These are phyloP conservation scores for Cladorrhinum sp. DNA, from an alignment of 2,329 filamentous ascomycete species.

Conservation along the genomic window DNA sequence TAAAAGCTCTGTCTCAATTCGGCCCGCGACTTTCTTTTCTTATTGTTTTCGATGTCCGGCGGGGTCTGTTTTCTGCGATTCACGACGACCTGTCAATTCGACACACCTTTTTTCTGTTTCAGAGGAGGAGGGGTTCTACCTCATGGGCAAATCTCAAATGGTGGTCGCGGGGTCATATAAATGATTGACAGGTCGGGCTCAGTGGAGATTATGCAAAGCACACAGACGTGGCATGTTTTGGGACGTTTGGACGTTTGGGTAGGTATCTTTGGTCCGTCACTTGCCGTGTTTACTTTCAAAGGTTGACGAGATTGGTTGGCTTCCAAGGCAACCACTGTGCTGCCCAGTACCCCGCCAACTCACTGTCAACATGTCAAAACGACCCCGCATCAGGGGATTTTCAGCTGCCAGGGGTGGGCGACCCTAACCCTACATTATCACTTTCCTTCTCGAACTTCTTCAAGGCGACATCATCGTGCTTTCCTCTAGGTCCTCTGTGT, in stretches of 20 bases:
- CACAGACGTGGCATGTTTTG: background rate
- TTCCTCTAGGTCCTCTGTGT: too few species aligned
- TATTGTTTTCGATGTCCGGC: background rate
- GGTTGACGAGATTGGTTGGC: background rate
- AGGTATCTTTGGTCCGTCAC: too few species aligned
- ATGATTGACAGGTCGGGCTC: background rate
- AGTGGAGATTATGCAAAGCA: background rate
- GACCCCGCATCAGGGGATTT: background rate
- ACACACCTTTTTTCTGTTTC: background rate
- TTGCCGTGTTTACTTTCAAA: background rate
- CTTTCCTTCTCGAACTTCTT: too few species aligned
- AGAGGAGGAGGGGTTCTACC: background rate
- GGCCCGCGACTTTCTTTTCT: conserved; percentile 11
- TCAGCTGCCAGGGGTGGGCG: background rate
- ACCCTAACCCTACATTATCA: background rate
- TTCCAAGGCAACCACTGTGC: background rate
- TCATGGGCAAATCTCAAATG: background rate
- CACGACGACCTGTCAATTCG: background rate
- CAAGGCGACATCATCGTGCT: too few species aligned
- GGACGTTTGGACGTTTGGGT: background rate
- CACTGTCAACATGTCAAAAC: background rate
- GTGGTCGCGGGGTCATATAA: background rate
- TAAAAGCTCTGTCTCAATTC: conserved; percentile 27
- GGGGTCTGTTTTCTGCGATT: background rate
- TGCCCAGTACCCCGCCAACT: background rate